A percentile compares a stretch with the other conserved stretches of the same genome.
These are phyloP conservation scores for Aureobasidium leucospermi DNA, from an alignment of 2,329 filamentous ascomycete genomes.

Conservation along the genomic window DNA sequence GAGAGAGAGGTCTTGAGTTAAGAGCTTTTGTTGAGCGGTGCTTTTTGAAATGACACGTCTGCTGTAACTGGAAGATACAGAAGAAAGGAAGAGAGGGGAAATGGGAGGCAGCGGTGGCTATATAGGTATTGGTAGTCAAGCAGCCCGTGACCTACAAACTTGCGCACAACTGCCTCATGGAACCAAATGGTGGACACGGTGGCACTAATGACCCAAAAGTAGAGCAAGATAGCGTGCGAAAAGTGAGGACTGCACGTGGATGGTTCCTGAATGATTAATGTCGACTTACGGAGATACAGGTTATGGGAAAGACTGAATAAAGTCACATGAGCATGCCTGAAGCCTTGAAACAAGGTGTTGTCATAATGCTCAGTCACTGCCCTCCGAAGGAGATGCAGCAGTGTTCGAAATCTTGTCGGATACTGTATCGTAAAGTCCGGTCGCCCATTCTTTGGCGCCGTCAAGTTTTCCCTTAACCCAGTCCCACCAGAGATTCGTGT, in stretches of 20 bases:
- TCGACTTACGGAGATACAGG: not conserved
- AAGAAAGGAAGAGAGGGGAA: not conserved
- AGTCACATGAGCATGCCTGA: too few relatives aligned
- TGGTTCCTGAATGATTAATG: not conserved
- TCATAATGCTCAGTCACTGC: not conserved
- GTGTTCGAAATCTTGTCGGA: conserved; percentile 5
- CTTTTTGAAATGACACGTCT: not conserved
- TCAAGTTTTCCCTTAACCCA: conserved; percentile 28
- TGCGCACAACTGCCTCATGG: too few relatives aligned
- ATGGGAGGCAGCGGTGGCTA: not conserved
- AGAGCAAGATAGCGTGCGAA: not conserved
- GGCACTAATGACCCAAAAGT: not conserved
- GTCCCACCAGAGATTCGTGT: conserved; percentile 22
- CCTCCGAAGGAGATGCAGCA: not conserved
- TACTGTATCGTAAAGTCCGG: conserved; percentile 18
- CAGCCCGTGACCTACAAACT: not conserved
- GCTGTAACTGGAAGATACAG: not conserved
- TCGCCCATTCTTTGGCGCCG: conserved; percentile 27
- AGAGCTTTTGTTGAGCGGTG: not conserved
- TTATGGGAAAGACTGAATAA: too few relatives aligned
- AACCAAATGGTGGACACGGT: not conserved
- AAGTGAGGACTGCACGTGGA: not conserved
- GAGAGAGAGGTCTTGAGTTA: not conserved
- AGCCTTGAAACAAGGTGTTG: too few relatives aligned
- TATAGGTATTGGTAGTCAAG: not conserved